Evolutionary conservation across 1,139 yeast species (phyloP).

Genomic region (Lodderomyces parapsilosis): DNA sequence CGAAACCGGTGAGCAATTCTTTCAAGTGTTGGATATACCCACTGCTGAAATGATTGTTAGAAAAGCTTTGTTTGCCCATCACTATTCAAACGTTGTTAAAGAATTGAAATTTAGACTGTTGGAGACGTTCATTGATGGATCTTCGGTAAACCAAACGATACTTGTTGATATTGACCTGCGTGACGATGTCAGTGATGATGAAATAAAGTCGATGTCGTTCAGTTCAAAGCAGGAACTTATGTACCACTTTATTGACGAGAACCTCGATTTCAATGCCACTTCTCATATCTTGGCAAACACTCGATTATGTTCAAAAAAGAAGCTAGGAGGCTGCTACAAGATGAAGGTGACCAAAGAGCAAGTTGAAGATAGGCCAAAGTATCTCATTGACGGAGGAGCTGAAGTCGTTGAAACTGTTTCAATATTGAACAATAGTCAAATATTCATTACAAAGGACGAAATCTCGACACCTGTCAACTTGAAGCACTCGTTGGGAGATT

Average conservation of each 20-base stretch:
- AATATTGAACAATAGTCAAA: conserved; percentile 51
- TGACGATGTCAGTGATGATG: conserved; percentile 37
- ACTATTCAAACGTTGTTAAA: conserved; percentile 63
- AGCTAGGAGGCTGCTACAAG: conserved; percentile 42
- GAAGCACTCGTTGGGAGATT: conserved; percentile 37
- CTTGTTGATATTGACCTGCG: conserved; percentile 48
- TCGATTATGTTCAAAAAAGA: conserved; percentile 34
- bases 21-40: conserved; percentile 27
- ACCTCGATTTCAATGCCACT: conserved; percentile 22
- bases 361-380: conserved; percentile 36
- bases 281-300: conserved; percentile 25
- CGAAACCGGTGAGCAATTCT: conserved; percentile 25
- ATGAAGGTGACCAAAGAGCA: conserved; percentile 42
- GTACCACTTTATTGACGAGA: conserved; percentile 68
- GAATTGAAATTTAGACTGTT: conserved; percentile 70
- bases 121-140: conserved; percentile 54
- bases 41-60: conserved; percentile 58
- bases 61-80: conserved; percentile 71
- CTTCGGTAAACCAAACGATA: conserved; percentile 51
- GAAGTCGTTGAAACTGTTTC: conserved; percentile 47
- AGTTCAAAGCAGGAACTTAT: conserved; percentile 40
- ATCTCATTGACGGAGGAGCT: conserved; percentile 38
- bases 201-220: conserved; percentile 15
- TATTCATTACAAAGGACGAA: conserved; percentile 65
- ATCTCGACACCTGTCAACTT: conserved; percentile 33